phyloP scores from a whole-genome alignment of 257 asterid species.

The Primulina tabacum region DNA sequence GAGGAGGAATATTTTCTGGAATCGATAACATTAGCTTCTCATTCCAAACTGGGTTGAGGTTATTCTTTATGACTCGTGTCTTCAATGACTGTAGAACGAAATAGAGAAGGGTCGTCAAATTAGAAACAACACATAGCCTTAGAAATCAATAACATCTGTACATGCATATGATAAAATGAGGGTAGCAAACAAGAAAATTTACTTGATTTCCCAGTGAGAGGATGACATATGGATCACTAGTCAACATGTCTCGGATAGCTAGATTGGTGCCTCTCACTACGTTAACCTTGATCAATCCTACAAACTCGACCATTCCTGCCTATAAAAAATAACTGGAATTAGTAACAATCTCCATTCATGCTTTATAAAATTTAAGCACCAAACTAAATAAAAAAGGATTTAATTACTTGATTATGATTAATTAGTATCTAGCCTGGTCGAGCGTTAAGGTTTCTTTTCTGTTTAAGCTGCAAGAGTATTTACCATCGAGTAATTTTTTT shows the following conservation, averaged over 20 bases:
- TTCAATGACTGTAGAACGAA: conserved; percentile 54
- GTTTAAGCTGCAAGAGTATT: conserved; percentile 18
- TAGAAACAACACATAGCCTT: conserved; percentile 4
- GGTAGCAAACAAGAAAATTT: conserved; percentile 14
- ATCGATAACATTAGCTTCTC: conserved; percentile 69
- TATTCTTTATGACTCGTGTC: conserved; percentile 77
- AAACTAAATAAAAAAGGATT: not conserved
- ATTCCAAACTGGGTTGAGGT: conserved; percentile 76
- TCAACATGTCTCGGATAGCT: conserved; percentile 81
- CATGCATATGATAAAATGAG: not conserved
- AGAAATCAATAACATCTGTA: not conserved
- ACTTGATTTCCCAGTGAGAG: conserved; percentile 86
- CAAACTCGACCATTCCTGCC: conserved; percentile 97
- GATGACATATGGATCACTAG: conserved; percentile 89
- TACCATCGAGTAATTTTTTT: conserved; percentile 71
- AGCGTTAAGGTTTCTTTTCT: not conserved
- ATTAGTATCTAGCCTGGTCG: not conserved
- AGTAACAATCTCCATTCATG: conserved; percentile 22
- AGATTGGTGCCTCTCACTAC: conserved; percentile 83
- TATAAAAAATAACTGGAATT: conserved; percentile 32
- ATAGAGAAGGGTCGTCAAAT: conserved; percentile 3
- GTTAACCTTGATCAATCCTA: conserved; percentile 79
- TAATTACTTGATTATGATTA: not conserved
- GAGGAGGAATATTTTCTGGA: conserved; percentile 58
- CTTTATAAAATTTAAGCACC: not conserved